Evolutionary conservation across 805 yeast genomes (phyloP).

Genomic region (Myxozyma monticola): DNA sequence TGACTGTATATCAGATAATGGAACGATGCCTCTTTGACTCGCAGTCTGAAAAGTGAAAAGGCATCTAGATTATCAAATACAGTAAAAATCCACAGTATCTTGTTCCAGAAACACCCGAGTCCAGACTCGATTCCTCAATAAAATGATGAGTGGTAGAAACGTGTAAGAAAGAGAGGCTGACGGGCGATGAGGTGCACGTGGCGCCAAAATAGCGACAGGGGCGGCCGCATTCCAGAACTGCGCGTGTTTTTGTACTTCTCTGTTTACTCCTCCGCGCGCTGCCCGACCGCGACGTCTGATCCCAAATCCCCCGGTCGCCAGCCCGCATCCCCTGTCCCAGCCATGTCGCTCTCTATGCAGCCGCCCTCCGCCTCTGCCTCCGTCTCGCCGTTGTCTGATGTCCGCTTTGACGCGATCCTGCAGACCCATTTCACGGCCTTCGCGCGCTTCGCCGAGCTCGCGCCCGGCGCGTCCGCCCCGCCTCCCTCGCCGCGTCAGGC

Average conservation of each 20-base stretch:
- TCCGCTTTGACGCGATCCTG: constrained; percentile 13
- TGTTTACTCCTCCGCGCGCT: background rate
- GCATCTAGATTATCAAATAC: no score
- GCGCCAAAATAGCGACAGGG: no score
- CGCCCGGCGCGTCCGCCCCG: constrained; percentile 6
- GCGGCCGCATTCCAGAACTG: no score
- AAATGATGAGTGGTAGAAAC: no score
- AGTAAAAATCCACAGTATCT: no score
- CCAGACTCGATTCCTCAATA: no score
- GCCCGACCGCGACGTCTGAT: background rate
- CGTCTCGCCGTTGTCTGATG: constrained; percentile 1
- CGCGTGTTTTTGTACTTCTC: background rate
- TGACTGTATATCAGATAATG: no score
- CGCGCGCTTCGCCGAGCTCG: constrained; percentile 19
- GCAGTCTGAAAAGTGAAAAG: no score
- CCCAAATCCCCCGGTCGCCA: background rate
- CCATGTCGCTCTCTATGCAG: background rate
- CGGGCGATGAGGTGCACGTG: no score
- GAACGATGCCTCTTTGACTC: no score
- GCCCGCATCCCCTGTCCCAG: background rate
- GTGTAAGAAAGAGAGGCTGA: no score
- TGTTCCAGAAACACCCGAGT: no score
- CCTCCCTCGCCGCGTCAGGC: constrained; percentile 28
- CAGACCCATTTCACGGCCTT: constrained; percentile 18
- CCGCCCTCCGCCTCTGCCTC: background rate